A percentile compares a stretch with the other conserved stretches of the same genome.
Conservation (phyloP, 768 basidiomycete species). For the Chalciporus pseudorubinellus region DNA sequence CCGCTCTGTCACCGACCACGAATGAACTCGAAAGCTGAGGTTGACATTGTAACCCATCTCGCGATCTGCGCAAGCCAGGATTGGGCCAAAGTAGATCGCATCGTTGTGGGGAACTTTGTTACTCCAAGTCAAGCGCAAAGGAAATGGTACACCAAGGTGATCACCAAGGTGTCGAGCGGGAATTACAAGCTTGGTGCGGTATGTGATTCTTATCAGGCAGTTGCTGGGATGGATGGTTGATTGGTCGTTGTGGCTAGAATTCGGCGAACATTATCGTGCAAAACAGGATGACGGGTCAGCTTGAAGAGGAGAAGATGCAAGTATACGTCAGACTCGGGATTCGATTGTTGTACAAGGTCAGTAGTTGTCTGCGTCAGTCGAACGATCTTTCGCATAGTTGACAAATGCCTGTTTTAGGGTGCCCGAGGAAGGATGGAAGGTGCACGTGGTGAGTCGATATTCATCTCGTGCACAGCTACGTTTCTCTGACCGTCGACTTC, state of each 20-base stretch:
- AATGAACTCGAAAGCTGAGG: constrained; percentile 80
- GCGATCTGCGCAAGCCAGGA: constrained; percentile 94
- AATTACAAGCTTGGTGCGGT: constrained; percentile 90
- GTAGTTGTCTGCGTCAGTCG: constrained; percentile 1
- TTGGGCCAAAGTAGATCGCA: constrained; percentile 84
- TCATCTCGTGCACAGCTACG: not conserved
- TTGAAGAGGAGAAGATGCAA: constrained; percentile 99
- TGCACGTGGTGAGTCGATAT: constrained; percentile 56
- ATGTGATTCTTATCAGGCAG: constrained; percentile 19
- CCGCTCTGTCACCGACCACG: constrained; percentile 90
- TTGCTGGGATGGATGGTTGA: not conserved
- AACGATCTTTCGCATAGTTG: not conserved
- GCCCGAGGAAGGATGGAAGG: constrained; percentile 89
- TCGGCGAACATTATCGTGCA: constrained; percentile 98
- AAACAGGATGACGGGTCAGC: constrained; percentile 84
- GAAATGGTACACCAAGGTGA: constrained; percentile 93
- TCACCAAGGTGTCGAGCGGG: constrained; percentile 82
- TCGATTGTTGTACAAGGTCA: constrained; percentile 81
- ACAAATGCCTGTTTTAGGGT: constrained; percentile 44
- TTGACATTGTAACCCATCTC: constrained; percentile 96
- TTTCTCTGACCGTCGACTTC: not conserved
- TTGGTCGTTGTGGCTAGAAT: constrained; percentile 51
- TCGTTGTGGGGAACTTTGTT: constrained; percentile 92
- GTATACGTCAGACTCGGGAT: constrained; percentile 92
- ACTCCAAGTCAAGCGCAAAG: constrained; percentile 93